Evolutionary conservation across 2,329 filamentous ascomycete species (phyloP).

Genomic region (Teratosphaeria destructans): DNA sequence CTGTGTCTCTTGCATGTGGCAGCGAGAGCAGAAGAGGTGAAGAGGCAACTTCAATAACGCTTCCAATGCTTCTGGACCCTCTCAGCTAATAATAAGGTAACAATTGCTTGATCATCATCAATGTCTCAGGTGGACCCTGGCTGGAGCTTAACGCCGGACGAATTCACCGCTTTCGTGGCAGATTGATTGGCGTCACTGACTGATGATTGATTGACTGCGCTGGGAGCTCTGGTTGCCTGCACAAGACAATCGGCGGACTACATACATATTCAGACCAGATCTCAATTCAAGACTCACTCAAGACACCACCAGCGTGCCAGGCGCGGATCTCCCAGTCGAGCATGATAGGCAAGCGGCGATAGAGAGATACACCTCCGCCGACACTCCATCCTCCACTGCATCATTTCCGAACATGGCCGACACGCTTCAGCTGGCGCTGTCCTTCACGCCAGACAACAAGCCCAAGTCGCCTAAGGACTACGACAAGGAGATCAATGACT

Average conservation of each 20-base stretch:
- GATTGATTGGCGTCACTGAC: background rate
- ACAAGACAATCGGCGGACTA: background rate
- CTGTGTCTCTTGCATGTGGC: background rate
- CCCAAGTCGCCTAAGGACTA: slow-evolving; percentile 27
- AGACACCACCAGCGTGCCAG: background rate
- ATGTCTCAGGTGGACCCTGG: background rate
- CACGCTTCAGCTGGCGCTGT: slow-evolving; percentile 12
- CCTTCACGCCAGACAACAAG: slow-evolving; percentile 25
- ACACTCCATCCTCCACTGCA: background rate
- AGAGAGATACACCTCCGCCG: background rate
- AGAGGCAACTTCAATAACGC: background rate
- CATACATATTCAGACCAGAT: background rate
- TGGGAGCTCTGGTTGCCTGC: background rate
- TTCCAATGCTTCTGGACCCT: background rate
- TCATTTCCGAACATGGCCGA: slow-evolving; percentile 16
- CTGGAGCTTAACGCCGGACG: background rate
- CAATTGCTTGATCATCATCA: background rate
- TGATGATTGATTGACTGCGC: background rate
- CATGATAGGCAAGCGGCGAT: background rate
- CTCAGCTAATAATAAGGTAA: background rate
- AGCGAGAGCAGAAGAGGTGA: background rate
- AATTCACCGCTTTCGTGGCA: background rate
- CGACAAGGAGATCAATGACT: slow-evolving; percentile 27
- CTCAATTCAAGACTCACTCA: background rate
- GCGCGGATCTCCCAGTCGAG: background rate